These are phyloP conservation scores for Pilasporangium apinafurcum DNA, from an alignment of 352 stramenopile genomes.

Conservation along the genomic window DNA sequence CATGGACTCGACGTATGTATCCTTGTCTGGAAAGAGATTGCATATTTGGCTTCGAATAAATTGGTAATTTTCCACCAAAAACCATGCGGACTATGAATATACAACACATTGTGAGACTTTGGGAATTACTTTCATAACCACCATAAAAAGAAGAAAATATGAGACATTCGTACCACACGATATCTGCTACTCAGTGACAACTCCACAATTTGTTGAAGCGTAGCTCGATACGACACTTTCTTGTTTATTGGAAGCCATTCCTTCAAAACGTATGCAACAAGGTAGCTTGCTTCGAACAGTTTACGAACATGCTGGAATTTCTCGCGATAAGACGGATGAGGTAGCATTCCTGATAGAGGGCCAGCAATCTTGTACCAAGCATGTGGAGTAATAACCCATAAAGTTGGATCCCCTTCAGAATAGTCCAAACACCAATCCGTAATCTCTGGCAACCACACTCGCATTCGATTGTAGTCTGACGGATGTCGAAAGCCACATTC, in stretches of 20 bases:
- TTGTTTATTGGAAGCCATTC: constrained; percentile 85
- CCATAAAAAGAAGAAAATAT: constrained; percentile 7
- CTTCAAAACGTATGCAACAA: constrained; percentile 80
- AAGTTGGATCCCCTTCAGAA: constrained; percentile 72
- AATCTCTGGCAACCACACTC: constrained; percentile 81
- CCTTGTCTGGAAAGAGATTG: constrained; percentile 69
- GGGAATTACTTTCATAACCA: constrained; percentile 9
- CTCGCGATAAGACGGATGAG: constrained; percentile 60
- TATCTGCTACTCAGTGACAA: constrained; percentile 66
- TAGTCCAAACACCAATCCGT: constrained; percentile 87
- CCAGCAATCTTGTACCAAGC: constrained; percentile 86
- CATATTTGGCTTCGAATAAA: constrained; percentile 79
- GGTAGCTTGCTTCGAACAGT: constrained; percentile 79
- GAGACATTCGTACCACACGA: constrained; percentile 44
- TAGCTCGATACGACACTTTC: constrained; percentile 78
- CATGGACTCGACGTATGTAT: constrained; percentile 74
- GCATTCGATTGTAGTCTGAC: constrained; percentile 41
- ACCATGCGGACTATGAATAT: constrained; percentile 57
- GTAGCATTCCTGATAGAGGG: constrained; percentile 64
- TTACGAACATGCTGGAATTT: constrained; percentile 71
- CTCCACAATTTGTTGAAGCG: constrained; percentile 77
- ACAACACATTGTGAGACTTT: neutral
- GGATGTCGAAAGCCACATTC: constrained; percentile 78
- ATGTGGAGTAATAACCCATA: constrained; percentile 80
- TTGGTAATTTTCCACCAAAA: constrained; percentile 77